phyloP scores from a whole-genome alignment of 2,329 filamentous ascomycete genomes.

The Tolypocladium sp. region DNA sequence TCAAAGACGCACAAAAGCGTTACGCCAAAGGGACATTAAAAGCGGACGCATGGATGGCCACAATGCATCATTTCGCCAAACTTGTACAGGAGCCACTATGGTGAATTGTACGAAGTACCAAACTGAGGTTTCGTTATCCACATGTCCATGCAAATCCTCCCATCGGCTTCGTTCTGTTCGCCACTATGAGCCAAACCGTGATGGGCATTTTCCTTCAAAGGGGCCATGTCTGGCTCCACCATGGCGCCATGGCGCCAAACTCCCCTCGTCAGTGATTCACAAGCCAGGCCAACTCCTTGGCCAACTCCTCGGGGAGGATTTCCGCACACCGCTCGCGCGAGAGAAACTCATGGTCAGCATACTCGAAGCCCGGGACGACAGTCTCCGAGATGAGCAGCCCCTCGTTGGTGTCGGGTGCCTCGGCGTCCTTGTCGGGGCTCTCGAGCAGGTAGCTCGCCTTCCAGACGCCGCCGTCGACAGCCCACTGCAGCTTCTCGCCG shows the following conservation, averaged over 20 bases:
- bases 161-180: not conserved
- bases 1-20: not conserved
- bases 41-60: not conserved
- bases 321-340: slow-evolving; percentile 35
- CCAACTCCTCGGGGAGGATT: slow-evolving; percentile 42
- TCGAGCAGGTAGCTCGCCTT: slow-evolving; percentile 53
- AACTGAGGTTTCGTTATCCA: not conserved
- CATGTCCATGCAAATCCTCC: not conserved
- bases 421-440: slow-evolving; percentile 7
- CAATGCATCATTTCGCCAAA: not conserved
- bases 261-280: slow-evolving; percentile 15
- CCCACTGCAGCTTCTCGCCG: slow-evolving; percentile 58
- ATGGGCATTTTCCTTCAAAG: not conserved
- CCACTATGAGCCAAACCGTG: not conserved
- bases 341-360: slow-evolving; percentile 58
- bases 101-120: not conserved
- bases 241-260: not conserved
- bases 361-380: slow-evolving; percentile 60
- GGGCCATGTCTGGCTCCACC: not conserved
- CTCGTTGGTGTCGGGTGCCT: slow-evolving; percentile 26
- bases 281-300: slow-evolving; percentile 37
- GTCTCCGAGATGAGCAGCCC: slow-evolving; percentile 59
- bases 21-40: not conserved
- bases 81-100: not conserved
- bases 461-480: slow-evolving; percentile 59